Base-by-base conservation (phyloP, 2,329 filamentous ascomycete species). In the Coniochaeta ligniaria region DNA sequence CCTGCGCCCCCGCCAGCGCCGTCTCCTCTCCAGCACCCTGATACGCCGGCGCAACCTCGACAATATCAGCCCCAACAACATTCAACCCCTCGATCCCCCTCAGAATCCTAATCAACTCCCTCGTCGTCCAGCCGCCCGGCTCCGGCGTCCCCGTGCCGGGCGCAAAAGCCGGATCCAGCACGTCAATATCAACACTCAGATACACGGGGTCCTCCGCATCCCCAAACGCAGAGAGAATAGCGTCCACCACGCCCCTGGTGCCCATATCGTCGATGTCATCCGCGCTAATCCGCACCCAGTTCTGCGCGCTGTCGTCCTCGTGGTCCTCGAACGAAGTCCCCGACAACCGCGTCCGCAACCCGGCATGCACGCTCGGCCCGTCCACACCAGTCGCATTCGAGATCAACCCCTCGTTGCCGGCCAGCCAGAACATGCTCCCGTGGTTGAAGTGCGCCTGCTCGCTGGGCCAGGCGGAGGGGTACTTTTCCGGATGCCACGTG, bases 1-100 rank as follows among this genome's bases (percentile, higher is more conserved):
- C 79, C 76, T 93, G 88, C 22, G 89, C 87, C 11, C 86, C 90
- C 2, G 88, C 88, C 57, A 93, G 72, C 2, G 86, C 85, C 3
- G 91, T 95, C 33, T 83, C 86, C 74, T 94, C 90, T 2, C 84
- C 89, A 9, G 76, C 77, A 20, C 87, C 87, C 74, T 94, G 91
- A 71, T 93, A 94, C 5, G 84, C 85, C 0, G 91, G 91, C 1
- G 87, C 83, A 6, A 94, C 90, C 75, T 94, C 90, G 4, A 94
- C 90, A 56, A 94, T 83, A 75, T 94, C 91, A 0, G 87, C 90
- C 1, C 89, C 90, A 0, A 94, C 84, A 6, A 94, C 77, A 64
- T 91, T 89, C 68, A 94, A 72, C 0, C 79, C 83, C 67, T 88
- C 85, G 12, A 94, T 81, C 0, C 88, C 89, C 24, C 90, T 81